These are phyloP conservation scores for Rhizopus arrhizus DNA, from an alignment of 371 early-diverging fungal genomes.

Conservation along the genomic window DNA sequence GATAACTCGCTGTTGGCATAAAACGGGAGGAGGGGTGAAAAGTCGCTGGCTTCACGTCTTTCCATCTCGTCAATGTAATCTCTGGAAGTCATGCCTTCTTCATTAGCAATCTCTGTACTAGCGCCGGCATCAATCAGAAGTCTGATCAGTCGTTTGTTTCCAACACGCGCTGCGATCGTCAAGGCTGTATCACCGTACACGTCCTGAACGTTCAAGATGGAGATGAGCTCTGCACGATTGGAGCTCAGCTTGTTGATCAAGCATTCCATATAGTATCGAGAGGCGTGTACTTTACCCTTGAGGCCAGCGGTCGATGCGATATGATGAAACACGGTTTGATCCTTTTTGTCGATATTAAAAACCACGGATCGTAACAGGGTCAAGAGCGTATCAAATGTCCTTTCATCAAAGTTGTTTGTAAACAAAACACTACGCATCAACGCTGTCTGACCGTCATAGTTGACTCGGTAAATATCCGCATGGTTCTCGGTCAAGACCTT, in stretches of 20 bases:
- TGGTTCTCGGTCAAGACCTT: constrained; percentile 73
- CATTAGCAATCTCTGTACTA: constrained; percentile 70
- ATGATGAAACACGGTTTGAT: constrained; percentile 93
- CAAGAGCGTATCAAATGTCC: constrained; percentile 79
- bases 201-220: constrained; percentile 86
- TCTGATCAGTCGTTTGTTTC: constrained; percentile 70
- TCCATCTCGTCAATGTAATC: constrained; percentile 50
- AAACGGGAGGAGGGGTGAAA: not conserved
- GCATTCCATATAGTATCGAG: constrained; percentile 88
- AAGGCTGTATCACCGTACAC: constrained; percentile 87
- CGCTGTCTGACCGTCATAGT: constrained; percentile 87
- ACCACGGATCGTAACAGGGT: constrained; percentile 79
- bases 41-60: constrained; percentile 31
- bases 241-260: constrained; percentile 66
- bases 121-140: constrained; percentile 84
- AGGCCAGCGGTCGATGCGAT: constrained; percentile 76
- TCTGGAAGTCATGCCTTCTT: constrained; percentile 64
- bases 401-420: constrained; percentile 85
- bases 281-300: constrained; percentile 75
- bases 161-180: constrained; percentile 79
- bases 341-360: constrained; percentile 74
- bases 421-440: constrained; percentile 88
- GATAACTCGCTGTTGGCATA: not conserved
- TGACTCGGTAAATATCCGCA: constrained; percentile 73
- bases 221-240: constrained; percentile 62